Evolutionary conservation across 2,329 filamentous ascomycete genomes (phyloP).

Genomic region (Aspergillus sp.): DNA sequence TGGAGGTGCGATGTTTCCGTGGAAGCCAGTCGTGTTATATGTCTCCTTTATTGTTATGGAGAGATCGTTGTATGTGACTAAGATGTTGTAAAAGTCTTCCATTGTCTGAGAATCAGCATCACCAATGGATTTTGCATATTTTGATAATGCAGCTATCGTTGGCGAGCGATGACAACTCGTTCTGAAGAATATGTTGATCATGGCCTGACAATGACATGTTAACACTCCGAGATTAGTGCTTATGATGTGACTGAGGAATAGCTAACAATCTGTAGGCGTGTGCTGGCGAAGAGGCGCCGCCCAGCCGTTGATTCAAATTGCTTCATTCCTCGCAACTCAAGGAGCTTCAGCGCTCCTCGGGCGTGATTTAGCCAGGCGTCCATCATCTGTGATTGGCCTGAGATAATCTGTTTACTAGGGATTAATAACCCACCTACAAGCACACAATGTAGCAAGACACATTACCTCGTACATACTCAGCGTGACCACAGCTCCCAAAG

Average conservation of each 20-base stretch:
- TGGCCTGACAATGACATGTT: background rate
- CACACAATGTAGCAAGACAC: no score
- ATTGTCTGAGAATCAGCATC: background rate
- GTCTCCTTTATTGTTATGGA: background rate
- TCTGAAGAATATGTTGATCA: background rate
- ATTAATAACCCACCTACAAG: no score
- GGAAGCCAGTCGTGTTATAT: no score
- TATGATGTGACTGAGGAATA: background rate
- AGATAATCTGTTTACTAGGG: no score
- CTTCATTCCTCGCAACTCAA: constrained; percentile 17
- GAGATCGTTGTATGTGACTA: background rate
- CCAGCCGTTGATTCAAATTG: constrained; percentile 12
- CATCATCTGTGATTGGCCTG: background rate
- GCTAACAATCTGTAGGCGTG: constrained; percentile 15
- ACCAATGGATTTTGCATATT: background rate
- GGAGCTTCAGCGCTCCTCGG: constrained; percentile 14
- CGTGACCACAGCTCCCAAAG: constrained; percentile 18
- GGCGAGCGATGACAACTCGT: background rate
- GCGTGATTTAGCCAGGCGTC: constrained; percentile 19
- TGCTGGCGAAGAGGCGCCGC: constrained; percentile 12
- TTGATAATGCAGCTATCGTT: background rate
- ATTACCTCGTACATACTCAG: constrained; percentile 22
- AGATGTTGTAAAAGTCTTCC: background rate
- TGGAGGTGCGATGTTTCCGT: background rate
- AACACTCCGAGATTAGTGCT: background rate